Conservation (phyloP, 495 filamentous ascomycete genomes). For the Tuber aestivum region DNA sequence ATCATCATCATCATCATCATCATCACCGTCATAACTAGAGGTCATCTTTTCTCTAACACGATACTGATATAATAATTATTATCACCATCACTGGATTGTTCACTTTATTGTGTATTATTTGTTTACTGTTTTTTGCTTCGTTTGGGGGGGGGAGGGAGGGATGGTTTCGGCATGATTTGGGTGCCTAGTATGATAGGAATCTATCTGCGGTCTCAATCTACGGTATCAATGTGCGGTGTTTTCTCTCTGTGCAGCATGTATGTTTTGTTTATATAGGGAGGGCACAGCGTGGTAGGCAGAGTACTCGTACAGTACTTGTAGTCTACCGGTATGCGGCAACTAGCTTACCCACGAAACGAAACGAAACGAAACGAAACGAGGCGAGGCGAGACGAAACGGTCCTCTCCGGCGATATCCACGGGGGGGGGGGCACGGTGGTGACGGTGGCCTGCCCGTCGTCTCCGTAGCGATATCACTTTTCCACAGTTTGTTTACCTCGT, state of each 20-base stretch:
- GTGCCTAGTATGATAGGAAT: background rate
- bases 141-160: background rate
- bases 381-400: background rate
- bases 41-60: background rate
- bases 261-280: background rate
- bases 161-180: background rate
- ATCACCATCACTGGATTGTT: background rate
- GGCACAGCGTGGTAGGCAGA: background rate
- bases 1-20: background rate
- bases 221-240: background rate
- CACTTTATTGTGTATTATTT: background rate
- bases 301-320: too few species aligned
- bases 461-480: background rate
- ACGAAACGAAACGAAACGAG: background rate
- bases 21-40: constrained; percentile 5
- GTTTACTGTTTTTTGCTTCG: background rate
- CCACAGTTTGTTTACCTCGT: background rate
- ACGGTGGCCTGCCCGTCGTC: background rate
- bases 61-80: background rate
- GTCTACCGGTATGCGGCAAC: too few species aligned
- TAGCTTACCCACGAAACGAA: background rate
- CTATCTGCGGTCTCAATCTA: background rate
- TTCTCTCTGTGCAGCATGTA: background rate
- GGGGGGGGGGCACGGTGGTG: background rate
- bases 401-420: background rate